Evolutionary conservation across 176 grass and related monocot species (phyloP).

Genomic region (Areca catechu): DNA sequence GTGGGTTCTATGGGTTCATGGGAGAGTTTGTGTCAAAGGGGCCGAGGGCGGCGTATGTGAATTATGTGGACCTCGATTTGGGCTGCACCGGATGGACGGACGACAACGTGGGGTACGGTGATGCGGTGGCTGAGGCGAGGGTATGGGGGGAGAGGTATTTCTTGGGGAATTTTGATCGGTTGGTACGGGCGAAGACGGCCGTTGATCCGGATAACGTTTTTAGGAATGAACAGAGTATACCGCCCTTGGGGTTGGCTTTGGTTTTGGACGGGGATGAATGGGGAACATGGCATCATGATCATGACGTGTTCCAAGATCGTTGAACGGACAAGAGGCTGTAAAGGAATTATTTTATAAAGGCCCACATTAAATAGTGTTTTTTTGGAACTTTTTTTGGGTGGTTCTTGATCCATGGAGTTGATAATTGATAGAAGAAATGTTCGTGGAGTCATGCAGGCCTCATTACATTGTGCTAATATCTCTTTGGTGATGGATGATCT

Average conservation of each 20-base stretch:
- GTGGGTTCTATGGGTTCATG: conserved; percentile 43
- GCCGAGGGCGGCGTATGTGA: conserved; percentile 51
- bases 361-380: too few species aligned
- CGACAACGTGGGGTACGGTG: not conserved
- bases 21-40: conserved; percentile 19
- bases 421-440: too few species aligned
- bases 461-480: too few species aligned
- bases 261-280: too few species aligned
- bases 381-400: too few species aligned
- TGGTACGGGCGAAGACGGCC: conserved; percentile 42
- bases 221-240: conserved; percentile 57
- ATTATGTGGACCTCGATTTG: conserved; percentile 82
- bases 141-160: conserved; percentile 68
- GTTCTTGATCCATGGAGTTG: too few species aligned
- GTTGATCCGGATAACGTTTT: conserved; percentile 64
- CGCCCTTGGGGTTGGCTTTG: conserved; percentile 8
- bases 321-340: too few species aligned
- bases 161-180: conserved; percentile 46
- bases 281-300: too few species aligned
- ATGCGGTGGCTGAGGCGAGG: conserved; percentile 28
- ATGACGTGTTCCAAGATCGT: too few species aligned
- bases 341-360: too few species aligned
- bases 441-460: too few species aligned
- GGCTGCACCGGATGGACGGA: conserved; percentile 17
- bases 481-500: too few species aligned